Evolutionary conservation across 148 eudicot genomes (phyloP), one percentile per base, ranked within the genome.

Genomic region (Salicornia ramosissima): DNA sequence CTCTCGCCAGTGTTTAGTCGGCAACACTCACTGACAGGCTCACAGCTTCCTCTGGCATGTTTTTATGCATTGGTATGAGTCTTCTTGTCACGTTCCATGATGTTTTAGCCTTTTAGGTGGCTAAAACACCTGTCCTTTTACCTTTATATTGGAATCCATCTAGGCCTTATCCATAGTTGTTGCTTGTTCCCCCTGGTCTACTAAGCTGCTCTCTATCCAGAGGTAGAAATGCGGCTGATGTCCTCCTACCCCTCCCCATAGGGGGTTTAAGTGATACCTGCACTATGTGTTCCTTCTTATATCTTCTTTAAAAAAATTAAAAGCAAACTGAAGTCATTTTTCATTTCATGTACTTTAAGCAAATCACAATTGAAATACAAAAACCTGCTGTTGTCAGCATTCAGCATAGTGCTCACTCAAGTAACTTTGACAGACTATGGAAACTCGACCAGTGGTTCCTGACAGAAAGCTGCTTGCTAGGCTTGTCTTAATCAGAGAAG

Each of bases 401-500:
- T 46, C 16, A 42, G 10, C 45, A 67, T 54, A 36, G 45, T 43
- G 31, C 64, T 71, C 40, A 46, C 64, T 50, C 30, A 43, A 45
- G 13, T 66, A 31, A 42, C 31, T 66, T 72, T 65, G 69, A 75
- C 83, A 94, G 98, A 88, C 96, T 33, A 94, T 94, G 98, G 98
- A 94, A 83, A 74, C 88, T 68, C 90, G 96, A 22, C 89, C 92
- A 45, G 87, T 83, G 70, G 81, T 94, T 68, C 98, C 96, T 62
- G 98, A 90, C 64, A 73, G 98, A 70, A 94, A 90, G 96, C 84
- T 94, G 64, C 89, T 94, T 67, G 92, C 98, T 45, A 88, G 98
- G 78, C 96, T 94, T 51, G 98, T 94, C 80, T 81, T 90, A 71
- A 87, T 90, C 76, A 85, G 97, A 90, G 98, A 94, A 79, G 98